A percentile compares a stretch with the other conserved stretches of the same genome.
phyloP scores from a whole-genome alignment of 2,329 filamentous ascomycete species.

The Colletotrichum echinochloae region DNA sequence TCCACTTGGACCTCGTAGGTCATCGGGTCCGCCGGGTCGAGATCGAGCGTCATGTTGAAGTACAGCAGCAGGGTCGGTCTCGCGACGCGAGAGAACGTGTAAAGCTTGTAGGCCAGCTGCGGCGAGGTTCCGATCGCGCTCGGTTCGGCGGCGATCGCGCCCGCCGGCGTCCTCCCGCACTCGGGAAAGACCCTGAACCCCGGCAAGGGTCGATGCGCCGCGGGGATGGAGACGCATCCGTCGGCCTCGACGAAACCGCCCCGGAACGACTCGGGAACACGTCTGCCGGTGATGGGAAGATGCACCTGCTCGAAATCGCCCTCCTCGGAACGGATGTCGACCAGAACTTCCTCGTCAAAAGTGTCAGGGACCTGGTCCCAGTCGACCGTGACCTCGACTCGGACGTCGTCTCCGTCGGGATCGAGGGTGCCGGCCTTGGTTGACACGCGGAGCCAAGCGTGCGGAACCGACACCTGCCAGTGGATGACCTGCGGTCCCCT shows the following conservation, averaged over 20 bases:
- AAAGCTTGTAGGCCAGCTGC: conserved; percentile 48
- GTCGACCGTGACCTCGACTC: conserved; percentile 48
- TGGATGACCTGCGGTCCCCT: conserved; percentile 48
- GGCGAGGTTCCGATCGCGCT: conserved; percentile 40
- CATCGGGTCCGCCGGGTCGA: conserved; percentile 61
- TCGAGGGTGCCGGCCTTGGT: conserved; percentile 46
- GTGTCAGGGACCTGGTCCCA: conserved; percentile 54
- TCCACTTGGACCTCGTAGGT: conserved; percentile 63
- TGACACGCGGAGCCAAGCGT: conserved; percentile 50
- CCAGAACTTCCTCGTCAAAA: conserved; percentile 56
- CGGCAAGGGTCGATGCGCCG: conserved; percentile 28
- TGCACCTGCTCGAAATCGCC: conserved; percentile 53
- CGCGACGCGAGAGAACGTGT: conserved; percentile 45
- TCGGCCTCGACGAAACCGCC: conserved; percentile 51
- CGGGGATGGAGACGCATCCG: conserved; percentile 51
- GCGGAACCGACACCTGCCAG: conserved; percentile 48
- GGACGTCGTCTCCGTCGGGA: conserved; percentile 49
- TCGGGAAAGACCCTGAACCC: conserved; percentile 48
- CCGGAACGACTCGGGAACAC: conserved; percentile 48
- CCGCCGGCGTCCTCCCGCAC: conserved; percentile 46
- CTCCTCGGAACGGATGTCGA: conserved; percentile 51
- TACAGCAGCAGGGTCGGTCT: conserved; percentile 49
- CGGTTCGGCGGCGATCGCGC: conserved; percentile 42
- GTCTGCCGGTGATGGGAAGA: conserved; percentile 42
- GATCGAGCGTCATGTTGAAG: conserved; percentile 60